Base-by-base conservation (phyloP, 2,329 filamentous ascomycete genomes). In the Penicillium fuscoglaucum region DNA sequence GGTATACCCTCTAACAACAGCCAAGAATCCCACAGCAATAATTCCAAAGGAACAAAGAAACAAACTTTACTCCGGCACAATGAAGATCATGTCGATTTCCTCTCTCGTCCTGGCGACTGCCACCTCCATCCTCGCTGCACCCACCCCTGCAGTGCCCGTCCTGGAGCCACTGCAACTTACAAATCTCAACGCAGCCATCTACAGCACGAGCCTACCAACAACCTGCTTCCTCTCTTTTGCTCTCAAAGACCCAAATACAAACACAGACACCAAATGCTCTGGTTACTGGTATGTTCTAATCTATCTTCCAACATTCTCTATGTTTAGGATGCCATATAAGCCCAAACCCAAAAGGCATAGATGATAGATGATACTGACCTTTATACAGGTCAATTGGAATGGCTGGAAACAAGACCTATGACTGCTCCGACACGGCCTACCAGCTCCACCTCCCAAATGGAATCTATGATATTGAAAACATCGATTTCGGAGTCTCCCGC, bases 391-490 rank as follows among this genome's bases (percentile, higher is more conserved):
- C 61, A 13, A 12, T 51, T 5, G 57, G 59, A 9, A 43, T 53
- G 48, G 26, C 57, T 13, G 57, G 57, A 21, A 50, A 41, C n/a
- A 39, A 54, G 39, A 57, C 55, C 17, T 63, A 53, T 48, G 26
- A 57, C 47, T 65, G 63, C 53, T 31, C 46, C 12, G 43, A 64
- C 24, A 48, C 46, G 10, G 39, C 54, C 3, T 65, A 65, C 35
- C 55, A 58, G 33, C 33, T 65, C 12, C 55, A 57, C 10, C 59
- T 65, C 37, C 55, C 59, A 4, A 50, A 58, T 10, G 63, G 63
- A 35, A 58, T 65, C 29, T 60, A 57, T n/a, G 57, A 60, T 21
- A 55, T 65, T n/a, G 61, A 64, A n/a, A 45, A 64, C 8, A 55
- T 65, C 35, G 47, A 55, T 15, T 28, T 65, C 1, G 46, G 52